Evolutionary conservation across 2,329 filamentous ascomycete genomes (phyloP).

Genomic region (Exserohilum turcica): DNA sequence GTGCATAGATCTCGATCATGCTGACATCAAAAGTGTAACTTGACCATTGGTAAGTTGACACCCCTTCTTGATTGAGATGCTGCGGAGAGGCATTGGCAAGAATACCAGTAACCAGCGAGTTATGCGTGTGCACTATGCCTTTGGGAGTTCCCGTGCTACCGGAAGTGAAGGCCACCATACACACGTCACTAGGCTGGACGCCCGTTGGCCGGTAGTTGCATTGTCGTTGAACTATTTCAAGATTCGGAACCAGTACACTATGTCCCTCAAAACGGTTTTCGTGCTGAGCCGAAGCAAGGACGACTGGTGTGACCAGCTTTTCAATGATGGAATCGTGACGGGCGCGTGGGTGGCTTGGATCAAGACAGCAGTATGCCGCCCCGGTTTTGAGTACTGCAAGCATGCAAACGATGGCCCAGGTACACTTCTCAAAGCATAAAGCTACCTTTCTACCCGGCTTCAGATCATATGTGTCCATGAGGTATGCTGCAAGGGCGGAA

Average conservation of each 20-base stretch:
- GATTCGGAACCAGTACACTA: background rate
- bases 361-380: background rate
- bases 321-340: background rate
- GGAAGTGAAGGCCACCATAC: slow-evolving; percentile 59
- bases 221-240: background rate
- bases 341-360: background rate
- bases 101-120: slow-evolving; percentile 10
- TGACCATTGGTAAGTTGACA: slow-evolving; percentile 28
- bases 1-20: slow-evolving; percentile 58
- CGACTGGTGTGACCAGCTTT: background rate
- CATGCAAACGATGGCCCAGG: background rate
- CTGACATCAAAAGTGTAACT: slow-evolving; percentile 59
- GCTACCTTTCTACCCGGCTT: background rate
- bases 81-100: background rate
- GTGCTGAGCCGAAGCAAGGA: background rate
- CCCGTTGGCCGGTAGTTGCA: background rate
- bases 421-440: background rate
- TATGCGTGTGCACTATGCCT: slow-evolving; percentile 66
- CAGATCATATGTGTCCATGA: background rate
- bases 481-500: background rate
- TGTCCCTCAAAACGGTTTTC: background rate
- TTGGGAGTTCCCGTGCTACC: slow-evolving; percentile 61
- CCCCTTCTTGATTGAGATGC: background rate
- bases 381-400: background rate
- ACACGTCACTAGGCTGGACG: background rate